Evolutionary conservation across 1,139 yeast species (phyloP), one percentile per base, ranked within the genome.

Genomic region (Suhomyces kunorum): DNA sequence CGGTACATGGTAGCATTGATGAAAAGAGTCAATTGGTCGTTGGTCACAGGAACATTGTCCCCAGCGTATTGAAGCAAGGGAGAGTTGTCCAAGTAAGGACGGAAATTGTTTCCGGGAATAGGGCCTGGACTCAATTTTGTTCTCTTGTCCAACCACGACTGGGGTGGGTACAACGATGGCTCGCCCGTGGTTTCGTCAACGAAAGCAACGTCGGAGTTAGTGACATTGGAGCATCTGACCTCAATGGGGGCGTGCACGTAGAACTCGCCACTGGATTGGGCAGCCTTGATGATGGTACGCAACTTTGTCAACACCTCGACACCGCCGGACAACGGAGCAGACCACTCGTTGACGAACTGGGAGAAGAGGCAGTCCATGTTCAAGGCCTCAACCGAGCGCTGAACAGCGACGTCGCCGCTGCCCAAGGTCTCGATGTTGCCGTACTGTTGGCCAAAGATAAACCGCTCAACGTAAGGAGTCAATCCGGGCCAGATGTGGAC

Each of bases 301-400:
- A 90, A 70, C 38, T 85, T 69, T 39, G 76, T 71, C 49, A 90
- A 74, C 9, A 85, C 81, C 37, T 81, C 83, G 7, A 81, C 81
- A 8, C 98, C 98, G 44, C 78, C 76, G 20, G 68, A 73, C 56
- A 92, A 68, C 22, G 98, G 98, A 40, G 95, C 80, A 11, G 92
- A 88, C 98, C 98, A 92, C 66, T 92, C 98, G 58, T 90, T 83
- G 40, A 92, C 98, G 65, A 84, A 90, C 63, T 92, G 98, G 34
- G 90, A 82, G 61, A 89, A 92, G 50, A 90, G 69, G 60, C 98
- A 92, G 66, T 92, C 98, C 96, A 92, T 88, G 60, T 88, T 89
- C 55, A 90, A 80, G 2, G 90, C 96, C 47, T 86, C 90, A 25
- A 86, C 90, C 3, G 94, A 84, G 46, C 80, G 76, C 55, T 85